Conservation (phyloP, 2,329 filamentous ascomycete genomes). For the Herpotrichia juniperi region DNA sequence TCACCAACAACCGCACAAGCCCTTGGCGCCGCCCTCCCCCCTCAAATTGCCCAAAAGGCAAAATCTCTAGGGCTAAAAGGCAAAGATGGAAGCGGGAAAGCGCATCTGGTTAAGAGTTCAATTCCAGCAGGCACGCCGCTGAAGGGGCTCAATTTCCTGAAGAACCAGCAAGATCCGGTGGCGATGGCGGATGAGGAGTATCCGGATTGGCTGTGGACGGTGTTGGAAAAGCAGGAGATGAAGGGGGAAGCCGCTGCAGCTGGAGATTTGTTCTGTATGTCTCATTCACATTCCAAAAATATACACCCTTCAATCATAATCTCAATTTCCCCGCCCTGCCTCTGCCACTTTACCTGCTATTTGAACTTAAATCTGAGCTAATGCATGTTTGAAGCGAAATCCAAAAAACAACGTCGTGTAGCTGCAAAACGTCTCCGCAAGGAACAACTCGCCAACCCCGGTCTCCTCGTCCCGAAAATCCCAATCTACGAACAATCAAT, state of each 20-base stretch:
- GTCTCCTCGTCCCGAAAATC: constrained; percentile 66
- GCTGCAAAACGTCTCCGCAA: constrained; percentile 70
- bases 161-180: constrained; percentile 74
- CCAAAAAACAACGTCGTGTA: constrained; percentile 76
- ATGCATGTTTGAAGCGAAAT: constrained; percentile 67
- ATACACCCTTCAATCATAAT: not conserved
- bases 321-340: not conserved
- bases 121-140: constrained; percentile 73
- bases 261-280: constrained; percentile 82
- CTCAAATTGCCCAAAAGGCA: too few relatives aligned
- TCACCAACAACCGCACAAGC: constrained; percentile 54
- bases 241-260: constrained; percentile 59
- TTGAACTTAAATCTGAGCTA: constrained; percentile 8
- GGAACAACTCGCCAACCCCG: constrained; percentile 69
- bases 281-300: not conserved
- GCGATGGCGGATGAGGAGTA: constrained; percentile 78
- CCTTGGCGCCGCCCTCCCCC: constrained; percentile 49
- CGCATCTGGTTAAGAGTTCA: constrained; percentile 47
- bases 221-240: constrained; percentile 67
- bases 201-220: constrained; percentile 79
- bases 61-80: too few relatives aligned
- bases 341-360: too few relatives aligned
- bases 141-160: constrained; percentile 77
- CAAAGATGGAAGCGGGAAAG: constrained; percentile 36
- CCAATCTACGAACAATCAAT: constrained; percentile 79